Evolutionary conservation across 2,329 filamentous ascomycete genomes (phyloP), one percentile per base, ranked within the genome.

Genomic region (Pyrenophora seminiperda): DNA sequence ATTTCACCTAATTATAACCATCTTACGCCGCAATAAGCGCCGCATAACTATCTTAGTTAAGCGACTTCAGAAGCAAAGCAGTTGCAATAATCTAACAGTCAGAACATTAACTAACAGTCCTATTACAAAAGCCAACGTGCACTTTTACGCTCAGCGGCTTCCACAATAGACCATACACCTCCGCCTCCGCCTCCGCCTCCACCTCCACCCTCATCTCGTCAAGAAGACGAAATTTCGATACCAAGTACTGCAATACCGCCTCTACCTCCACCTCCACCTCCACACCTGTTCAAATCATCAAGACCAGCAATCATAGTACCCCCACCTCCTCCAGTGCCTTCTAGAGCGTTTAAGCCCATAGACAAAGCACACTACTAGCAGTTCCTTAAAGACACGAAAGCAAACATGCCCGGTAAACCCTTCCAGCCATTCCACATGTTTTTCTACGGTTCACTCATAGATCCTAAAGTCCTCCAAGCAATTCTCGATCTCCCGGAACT

Each of bases 401-500:
- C 11, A 40, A 50, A 53, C 15, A 50, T 45, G 13, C 39, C 42
- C 13, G 9, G 18, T 44, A 19, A 19, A 46, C 41, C 50, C 32
- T 69, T 67, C 40, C 47, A 56, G 2, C 40, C 47, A 19, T 66
- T 54, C 30, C 38, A 65, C 42, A 58, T 70, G 54, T 71, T 72
- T 40, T 62, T 72, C 56, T 71, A 72, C 32, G 68, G 68, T 36
- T 62, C 64, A 19, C 55, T 71, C 2, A 70, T 67, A 59, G 70
- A 70, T 44, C 50, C 65, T 17, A 56, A 63, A 53, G 62, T 70
- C 38, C 58, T 72, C 29, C 57, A 61, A 52, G 50, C 60, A 41
- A 53, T 72, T 24, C 58, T 70, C 42, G 24, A 47, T 14, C 60
- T 70, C n/a, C 36, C 54, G 5, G 47, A 63, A 31, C 50, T 50